These are phyloP conservation scores for Verticillium zaregamsianum DNA, from an alignment of 2,329 filamentous ascomycete genomes.

Conservation along the genomic window DNA sequence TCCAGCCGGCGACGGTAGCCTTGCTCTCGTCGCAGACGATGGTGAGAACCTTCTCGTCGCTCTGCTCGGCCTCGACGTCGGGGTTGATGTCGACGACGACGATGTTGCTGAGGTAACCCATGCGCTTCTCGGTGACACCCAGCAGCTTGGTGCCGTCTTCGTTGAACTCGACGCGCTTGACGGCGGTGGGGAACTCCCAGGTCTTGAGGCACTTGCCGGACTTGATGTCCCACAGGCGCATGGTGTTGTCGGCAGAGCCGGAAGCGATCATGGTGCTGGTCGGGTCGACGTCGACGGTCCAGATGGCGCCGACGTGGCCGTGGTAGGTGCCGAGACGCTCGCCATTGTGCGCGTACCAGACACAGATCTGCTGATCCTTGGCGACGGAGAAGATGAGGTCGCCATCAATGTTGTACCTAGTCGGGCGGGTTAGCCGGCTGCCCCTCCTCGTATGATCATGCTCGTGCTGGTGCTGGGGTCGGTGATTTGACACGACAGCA, in stretches of 20 bases:
- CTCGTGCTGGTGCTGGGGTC: background rate
- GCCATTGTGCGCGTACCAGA: slow-evolving; percentile 96
- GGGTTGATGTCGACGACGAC: slow-evolving; percentile 85
- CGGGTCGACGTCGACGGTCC: slow-evolving; percentile 96
- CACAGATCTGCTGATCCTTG: slow-evolving; percentile 96
- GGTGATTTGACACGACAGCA: background rate
- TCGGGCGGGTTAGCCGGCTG: background rate
- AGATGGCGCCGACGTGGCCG: slow-evolving; percentile 96
- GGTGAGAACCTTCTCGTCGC: slow-evolving; percentile 73
- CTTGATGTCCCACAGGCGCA: slow-evolving; percentile 94
- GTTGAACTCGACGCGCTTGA: slow-evolving; percentile 97
- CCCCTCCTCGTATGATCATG: slow-evolving; percentile 3
- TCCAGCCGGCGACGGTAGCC: slow-evolving; percentile 96
- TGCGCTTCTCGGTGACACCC: slow-evolving; percentile 97
- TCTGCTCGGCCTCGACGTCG: slow-evolving; percentile 79
- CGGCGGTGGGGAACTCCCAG: slow-evolving; percentile 95
- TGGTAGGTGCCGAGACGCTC: slow-evolving; percentile 95
- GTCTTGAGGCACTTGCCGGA: slow-evolving; percentile 90
- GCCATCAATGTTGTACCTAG: slow-evolving; percentile 86
- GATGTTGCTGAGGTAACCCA: slow-evolving; percentile 92
- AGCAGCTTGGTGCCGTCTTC: slow-evolving; percentile 88
- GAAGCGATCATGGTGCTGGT: slow-evolving; percentile 88
- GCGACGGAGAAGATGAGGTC: slow-evolving; percentile 94
- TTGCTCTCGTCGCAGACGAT: slow-evolving; percentile 96
- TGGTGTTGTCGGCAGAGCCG: slow-evolving; percentile 96